Conservation (phyloP, 257 asterid genomes). For the Nemophila menziesii region DNA sequence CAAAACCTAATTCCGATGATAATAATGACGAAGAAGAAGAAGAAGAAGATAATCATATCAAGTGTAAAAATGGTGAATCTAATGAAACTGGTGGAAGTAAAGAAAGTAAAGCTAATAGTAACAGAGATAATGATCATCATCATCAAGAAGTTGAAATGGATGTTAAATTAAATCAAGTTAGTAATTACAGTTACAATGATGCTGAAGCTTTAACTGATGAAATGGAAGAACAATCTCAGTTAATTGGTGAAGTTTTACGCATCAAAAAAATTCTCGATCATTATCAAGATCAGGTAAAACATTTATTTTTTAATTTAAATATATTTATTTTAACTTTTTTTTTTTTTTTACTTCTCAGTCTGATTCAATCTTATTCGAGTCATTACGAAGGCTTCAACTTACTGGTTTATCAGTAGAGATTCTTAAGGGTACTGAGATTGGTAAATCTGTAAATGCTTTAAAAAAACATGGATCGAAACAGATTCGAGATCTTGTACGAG, state of each 20-base stretch:
- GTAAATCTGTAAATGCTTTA: constrained; percentile 45
- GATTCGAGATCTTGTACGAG: constrained; percentile 37
- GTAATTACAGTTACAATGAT: constrained; percentile 49
- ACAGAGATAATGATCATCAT: constrained; percentile 23
- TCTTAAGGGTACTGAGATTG: constrained; percentile 75
- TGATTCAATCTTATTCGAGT: constrained; percentile 40
- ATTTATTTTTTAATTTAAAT: neutral
- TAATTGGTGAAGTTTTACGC: constrained; percentile 59
- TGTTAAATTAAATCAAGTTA: constrained; percentile 32
- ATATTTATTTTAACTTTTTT: neutral
- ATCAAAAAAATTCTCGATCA: constrained; percentile 59
- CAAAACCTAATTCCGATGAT: too few species aligned
- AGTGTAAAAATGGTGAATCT: constrained; percentile 30
- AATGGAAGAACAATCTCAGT: constrained; percentile 61
- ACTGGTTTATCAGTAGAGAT: constrained; percentile 66
- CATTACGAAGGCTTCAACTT: constrained; percentile 69
- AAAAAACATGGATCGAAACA: constrained; percentile 42
- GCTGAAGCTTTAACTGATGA: constrained; percentile 88
- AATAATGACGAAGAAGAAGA: constrained; percentile 20
- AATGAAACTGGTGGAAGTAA: constrained; percentile 44
- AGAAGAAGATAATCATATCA: constrained; percentile 23
- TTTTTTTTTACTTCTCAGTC: constrained; percentile 28
- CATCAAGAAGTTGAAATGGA: constrained; percentile 21
- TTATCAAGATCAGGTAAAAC: constrained; percentile 45
- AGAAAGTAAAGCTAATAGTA: constrained; percentile 49